These are phyloP conservation scores for Dicorynia guianensis DNA, from an alignment of 306 rosid genomes.

Conservation along the genomic window DNA sequence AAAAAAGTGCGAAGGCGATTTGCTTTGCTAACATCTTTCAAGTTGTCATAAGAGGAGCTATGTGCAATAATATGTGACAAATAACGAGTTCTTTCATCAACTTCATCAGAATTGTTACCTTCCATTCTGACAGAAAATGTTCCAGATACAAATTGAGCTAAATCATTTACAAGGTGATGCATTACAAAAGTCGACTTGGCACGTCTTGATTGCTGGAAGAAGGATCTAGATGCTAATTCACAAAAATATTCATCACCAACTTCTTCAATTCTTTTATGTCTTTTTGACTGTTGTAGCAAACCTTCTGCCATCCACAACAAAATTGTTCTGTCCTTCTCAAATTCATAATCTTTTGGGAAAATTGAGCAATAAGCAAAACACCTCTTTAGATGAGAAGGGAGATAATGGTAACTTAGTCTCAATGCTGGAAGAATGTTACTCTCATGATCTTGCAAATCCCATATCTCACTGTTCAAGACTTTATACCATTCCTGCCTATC, in stretches of 20 bases:
- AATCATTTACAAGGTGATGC: not conserved
- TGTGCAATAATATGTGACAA: not conserved
- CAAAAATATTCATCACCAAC: not conserved
- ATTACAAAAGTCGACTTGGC: not conserved
- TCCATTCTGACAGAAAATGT: not conserved
- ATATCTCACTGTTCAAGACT: not conserved
- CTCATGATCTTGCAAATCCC: not conserved
- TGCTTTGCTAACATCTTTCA: not conserved
- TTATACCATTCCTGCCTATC: not conserved
- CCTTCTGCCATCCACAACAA: constrained; percentile 12
- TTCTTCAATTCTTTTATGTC: not conserved
- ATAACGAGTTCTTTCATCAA: not conserved
- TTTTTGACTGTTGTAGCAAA: not conserved
- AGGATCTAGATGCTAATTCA: not conserved
- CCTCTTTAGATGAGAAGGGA: not conserved
- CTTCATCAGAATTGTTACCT: not conserved
- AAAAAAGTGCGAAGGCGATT: not conserved
- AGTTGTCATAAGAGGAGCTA: not conserved
- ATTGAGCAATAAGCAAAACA: not conserved
- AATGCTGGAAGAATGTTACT: not conserved
- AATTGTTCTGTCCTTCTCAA: not conserved
- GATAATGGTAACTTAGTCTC: not conserved
- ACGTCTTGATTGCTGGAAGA: not conserved
- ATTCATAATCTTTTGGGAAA: not conserved
- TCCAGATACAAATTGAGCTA: not conserved